Evolutionary conservation across 257 asterid genomes (phyloP), one percentile per base, ranked within the genome.

Genomic region (Catharanthus roseus): DNA sequence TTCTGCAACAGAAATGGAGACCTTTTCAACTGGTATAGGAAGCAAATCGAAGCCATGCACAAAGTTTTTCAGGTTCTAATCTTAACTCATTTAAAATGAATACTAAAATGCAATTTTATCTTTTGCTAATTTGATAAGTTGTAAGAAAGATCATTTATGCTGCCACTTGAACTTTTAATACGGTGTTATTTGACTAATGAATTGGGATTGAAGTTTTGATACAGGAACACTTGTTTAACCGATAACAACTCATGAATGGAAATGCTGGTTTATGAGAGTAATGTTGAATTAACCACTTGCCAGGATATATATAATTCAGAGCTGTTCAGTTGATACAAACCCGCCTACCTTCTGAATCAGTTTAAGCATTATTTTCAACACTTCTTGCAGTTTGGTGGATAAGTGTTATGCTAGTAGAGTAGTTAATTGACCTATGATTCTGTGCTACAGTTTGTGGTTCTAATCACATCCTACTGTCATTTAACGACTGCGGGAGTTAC

Each of bases 21-120:
- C 96, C 77, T 78, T 80, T 82, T 78, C 96, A 81, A 77, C 89
- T 71, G 97, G 96, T 89, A 89, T 93, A 93, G 96, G 98, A 89
- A 90, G 95, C 97, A 93, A 90, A 90, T 89, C 92, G 85, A 90
- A 93, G 98, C 97, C 98, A 79, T 93, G 98, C 97, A 87, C 93
- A 84, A 90, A 90, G 92, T 93, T 90, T 90, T 90, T 85, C 96
- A 93, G 97, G 98, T 93, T 93, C 76, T 87, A 93, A 90, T 93
- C 97, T 88, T 82, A 82, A 89, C 87, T 85, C 82, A 78, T 82
- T 67, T 71, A 85, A 90, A 75, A 80, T 73, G 50, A 65, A 79
- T 79, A 68, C 70, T 62, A 70, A 79, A 85, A 62, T 79, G 75
- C 66, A 80, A 68, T 60, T 73, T 56, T 57, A 49, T 77, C 65